Percentiles rank a stretch among this genome's conserved stretches.
Conservation (phyloP, 345 rosid species). For the Cardiospermum halicacabum region DNA sequence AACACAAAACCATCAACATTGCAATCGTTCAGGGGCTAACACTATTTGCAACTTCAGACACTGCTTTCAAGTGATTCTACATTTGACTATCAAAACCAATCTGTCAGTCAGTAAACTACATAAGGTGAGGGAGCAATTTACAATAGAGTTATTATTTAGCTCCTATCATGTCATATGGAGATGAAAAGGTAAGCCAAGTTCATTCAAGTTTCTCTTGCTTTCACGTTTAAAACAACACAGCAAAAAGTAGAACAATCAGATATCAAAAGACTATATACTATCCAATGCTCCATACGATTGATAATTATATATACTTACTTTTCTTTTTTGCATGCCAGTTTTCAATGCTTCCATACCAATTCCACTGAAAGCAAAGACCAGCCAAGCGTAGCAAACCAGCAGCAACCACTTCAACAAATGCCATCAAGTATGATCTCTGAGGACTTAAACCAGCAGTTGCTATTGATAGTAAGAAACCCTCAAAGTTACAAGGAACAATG, state of each 20-base stretch:
- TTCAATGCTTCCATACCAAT: constrained; percentile 61
- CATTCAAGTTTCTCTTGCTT: not conserved
- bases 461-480: constrained; percentile 52
- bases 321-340: constrained; percentile 33
- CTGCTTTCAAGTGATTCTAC: not conserved
- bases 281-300: not conserved
- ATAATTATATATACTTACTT: constrained; percentile 18
- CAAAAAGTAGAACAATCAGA: not conserved
- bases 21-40: not conserved
- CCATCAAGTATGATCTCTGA: constrained; percentile 66
- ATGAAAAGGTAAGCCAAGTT: too few relatives aligned
- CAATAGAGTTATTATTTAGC: not conserved
- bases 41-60: not conserved
- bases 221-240: not conserved
- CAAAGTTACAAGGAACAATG: constrained; percentile 66
- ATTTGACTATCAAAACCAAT: not conserved
- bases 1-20: too few relatives aligned
- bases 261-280: not conserved
- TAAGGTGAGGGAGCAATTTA: not conserved
- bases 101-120: not conserved
- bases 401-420: constrained; percentile 63
- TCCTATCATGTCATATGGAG: not conserved
- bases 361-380: constrained; percentile 68
- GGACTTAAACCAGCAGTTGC: constrained; percentile 78
- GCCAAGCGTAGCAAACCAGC: constrained; percentile 43